Conservation (phyloP, 768 basidiomycete genomes). For the Kwoniella bestiolae region DNA sequence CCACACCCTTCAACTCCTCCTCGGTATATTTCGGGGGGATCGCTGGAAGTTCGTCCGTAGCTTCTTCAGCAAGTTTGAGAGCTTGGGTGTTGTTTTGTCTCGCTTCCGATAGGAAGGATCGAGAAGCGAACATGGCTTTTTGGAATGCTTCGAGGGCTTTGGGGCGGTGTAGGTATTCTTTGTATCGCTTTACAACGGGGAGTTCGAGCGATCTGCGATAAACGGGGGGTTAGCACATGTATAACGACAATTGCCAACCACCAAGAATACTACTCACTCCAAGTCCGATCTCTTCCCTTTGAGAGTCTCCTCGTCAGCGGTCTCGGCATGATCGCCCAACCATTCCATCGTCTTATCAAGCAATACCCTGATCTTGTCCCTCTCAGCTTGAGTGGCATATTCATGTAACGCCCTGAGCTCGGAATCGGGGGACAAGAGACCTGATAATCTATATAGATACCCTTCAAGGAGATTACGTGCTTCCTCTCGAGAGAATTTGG, state of each 20-base stretch:
- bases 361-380: constrained; percentile 68
- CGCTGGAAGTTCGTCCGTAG: constrained; percentile 56
- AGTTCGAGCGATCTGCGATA: constrained; percentile 69
- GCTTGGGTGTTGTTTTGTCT: constrained; percentile 73
- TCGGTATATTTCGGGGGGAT: constrained; percentile 78
- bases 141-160: constrained; percentile 85
- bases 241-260: neutral
- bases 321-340: constrained; percentile 82
- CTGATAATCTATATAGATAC: constrained; percentile 88
- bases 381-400: constrained; percentile 76
- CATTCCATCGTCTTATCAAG: constrained; percentile 77
- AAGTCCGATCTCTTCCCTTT: constrained; percentile 75
- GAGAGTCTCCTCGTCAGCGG: constrained; percentile 75
- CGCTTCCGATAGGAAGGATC: constrained; percentile 82
- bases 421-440: constrained; percentile 70
- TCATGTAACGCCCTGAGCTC: constrained; percentile 79
- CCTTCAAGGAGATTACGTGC: constrained; percentile 88
- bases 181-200: constrained; percentile 83
- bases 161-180: constrained; percentile 85
- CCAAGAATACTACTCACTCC: constrained; percentile 67
- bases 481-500: constrained; percentile 80
- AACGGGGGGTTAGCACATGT: neutral
- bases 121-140: constrained; percentile 63
- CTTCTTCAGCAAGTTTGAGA: constrained; percentile 56
- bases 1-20: constrained; percentile 81